These are phyloP conservation scores for Penicillium sp. DNA, from an alignment of 2,329 filamentous ascomycete species.

Conservation along the genomic window DNA sequence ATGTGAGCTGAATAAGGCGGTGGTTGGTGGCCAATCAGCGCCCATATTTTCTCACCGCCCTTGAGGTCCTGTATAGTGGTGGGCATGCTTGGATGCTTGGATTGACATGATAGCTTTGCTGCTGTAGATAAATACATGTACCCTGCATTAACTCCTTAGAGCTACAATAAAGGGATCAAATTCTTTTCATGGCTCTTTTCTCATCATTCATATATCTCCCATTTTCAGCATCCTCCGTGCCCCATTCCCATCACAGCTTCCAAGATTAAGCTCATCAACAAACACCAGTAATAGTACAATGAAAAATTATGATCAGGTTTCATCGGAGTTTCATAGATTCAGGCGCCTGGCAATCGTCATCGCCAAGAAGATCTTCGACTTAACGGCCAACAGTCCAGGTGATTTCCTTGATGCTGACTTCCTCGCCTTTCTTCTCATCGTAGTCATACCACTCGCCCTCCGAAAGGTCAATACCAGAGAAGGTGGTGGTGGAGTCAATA, in stretches of 20 bases:
- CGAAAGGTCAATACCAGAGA: slow-evolving; percentile 72
- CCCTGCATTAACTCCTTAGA: not conserved
- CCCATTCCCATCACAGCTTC: not conserved
- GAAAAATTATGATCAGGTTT: not conserved
- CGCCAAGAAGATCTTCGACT: slow-evolving; percentile 32
- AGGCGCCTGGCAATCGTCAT: not conserved
- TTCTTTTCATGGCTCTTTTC: not conserved
- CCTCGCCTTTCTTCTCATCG: slow-evolving; percentile 86
- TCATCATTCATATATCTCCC: not conserved
- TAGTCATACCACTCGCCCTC: slow-evolving; percentile 99
- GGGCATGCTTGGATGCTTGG: not conserved
- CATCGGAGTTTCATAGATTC: slow-evolving; percentile 8
- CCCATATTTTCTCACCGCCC: slow-evolving; percentile 23
- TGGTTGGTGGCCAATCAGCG: not conserved
- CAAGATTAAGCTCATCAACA: not conserved
- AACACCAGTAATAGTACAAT: slow-evolving; percentile 3
- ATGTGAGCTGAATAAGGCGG: slow-evolving; percentile 30
- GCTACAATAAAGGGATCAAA: not conserved
- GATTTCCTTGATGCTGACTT: slow-evolving; percentile 87
- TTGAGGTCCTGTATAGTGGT: not conserved
- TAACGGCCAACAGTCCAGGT: slow-evolving; percentile 76
- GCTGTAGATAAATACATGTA: not conserved
- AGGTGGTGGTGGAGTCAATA: slow-evolving; percentile 74
- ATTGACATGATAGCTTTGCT: not conserved
- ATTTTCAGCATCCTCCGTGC: not conserved